Base-by-base conservation (phyloP, 2,329 filamentous ascomycete species). In the Microcyclosporella mali region DNA sequence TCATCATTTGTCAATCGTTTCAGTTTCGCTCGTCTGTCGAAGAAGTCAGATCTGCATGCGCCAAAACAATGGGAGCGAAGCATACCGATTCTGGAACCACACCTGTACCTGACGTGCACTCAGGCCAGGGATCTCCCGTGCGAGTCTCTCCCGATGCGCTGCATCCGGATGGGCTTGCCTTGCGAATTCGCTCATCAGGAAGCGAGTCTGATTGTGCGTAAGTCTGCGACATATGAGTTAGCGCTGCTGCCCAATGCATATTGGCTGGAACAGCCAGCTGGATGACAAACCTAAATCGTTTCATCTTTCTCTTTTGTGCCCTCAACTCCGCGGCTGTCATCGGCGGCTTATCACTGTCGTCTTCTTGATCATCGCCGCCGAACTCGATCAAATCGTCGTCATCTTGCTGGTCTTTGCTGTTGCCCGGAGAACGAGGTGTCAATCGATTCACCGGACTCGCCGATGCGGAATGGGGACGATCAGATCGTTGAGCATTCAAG, bases 41-140 rank as follows among this genome's bases (percentile, higher is more conserved):
- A 2, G 16, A 34, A 3, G 25, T 25, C 29, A 25, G 41, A 2
- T 29, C 10, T 27, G 15, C 9, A 19, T 30, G 17, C 17, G 30
- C 18, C 27, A 19, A 12, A 29, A 40, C 38, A 18, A 43, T 29
- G 14, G 15, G n/a, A 31, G 33, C 18, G 36, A 33, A 6, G 33
- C 38, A 37, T 76, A 95, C 89, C 89, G 80, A 67, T 97, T 97
- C 67, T 97, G 89, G 67, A 97, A 97, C 90, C 89, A 97, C 37
- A 97, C 89, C 66, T 97, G 89, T 17, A 97, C 90, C 63, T 97
- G 89, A 48, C 89, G 80, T 29, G 89, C 87, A 57, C 86, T 95
- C 37, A 97, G 69, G 1, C 89, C 90, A 25, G 90, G 89, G 34
- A 97, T 95, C 63, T 95, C 88, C 50, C 84, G 75, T 3, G 89